Evolutionary conservation across 495 filamentous ascomycete species (phyloP).

Genomic region (Aspergillus incahuasiensis): DNA sequence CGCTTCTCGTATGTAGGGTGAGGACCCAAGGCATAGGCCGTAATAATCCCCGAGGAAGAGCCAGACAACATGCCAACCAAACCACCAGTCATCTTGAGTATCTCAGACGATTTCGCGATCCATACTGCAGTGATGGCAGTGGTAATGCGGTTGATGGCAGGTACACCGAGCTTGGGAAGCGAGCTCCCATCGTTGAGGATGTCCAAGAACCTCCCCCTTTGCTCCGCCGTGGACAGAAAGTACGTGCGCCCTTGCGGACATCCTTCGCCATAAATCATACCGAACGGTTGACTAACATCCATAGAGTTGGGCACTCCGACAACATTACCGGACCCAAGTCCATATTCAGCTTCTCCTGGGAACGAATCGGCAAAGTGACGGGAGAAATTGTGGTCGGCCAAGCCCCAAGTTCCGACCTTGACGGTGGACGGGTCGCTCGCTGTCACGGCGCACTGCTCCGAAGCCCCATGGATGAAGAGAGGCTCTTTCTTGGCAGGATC

Average conservation of each 20-base stretch:
- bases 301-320: conserved; percentile 77
- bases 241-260: conserved; percentile 73
- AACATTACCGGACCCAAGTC: conserved; percentile 69
- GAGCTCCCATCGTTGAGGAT: conserved; percentile 46
- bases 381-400: conserved; percentile 68
- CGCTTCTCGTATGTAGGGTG: conserved; percentile 61
- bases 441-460: conserved; percentile 67
- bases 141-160: conserved; percentile 54
- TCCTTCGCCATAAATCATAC: conserved; percentile 80
- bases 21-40: conserved; percentile 71
- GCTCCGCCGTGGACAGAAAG: conserved; percentile 69
- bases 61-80: conserved; percentile 78
- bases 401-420: conserved; percentile 80
- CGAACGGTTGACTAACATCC: conserved; percentile 81
- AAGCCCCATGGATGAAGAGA: conserved; percentile 73
- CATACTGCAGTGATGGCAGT: conserved; percentile 75
- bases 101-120: conserved; percentile 77
- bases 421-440: conserved; percentile 70
- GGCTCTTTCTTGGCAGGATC: conserved; percentile 63
- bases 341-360: conserved; percentile 69
- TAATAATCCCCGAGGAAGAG: conserved; percentile 80
- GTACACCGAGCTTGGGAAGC: conserved; percentile 59
- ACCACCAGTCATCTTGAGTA: conserved; percentile 70
- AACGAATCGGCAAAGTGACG: conserved; percentile 71
- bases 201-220: conserved; percentile 69